Percentiles rank a stretch among this genome's conserved stretches.
Evolutionary conservation across 169 alveolate species (phyloP).

Genomic region (Plasmodium inui): DNA sequence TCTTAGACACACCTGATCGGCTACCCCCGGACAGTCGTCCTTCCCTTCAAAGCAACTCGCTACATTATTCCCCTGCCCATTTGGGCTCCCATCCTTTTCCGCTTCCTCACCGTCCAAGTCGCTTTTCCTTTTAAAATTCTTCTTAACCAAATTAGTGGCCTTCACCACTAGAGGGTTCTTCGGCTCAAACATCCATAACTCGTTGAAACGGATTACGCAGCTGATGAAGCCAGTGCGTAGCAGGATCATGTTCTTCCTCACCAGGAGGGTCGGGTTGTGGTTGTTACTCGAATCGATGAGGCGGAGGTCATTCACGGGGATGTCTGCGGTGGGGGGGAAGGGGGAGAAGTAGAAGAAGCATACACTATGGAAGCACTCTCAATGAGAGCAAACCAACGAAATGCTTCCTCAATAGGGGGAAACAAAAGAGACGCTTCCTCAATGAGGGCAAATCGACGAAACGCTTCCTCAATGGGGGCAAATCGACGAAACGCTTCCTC

Average conservation of each 20-base stretch:
- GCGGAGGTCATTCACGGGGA: constrained; percentile 52
- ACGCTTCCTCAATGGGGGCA: not conserved
- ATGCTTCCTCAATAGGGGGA: not conserved
- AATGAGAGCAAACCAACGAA: not conserved
- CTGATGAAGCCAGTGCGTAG: constrained; percentile 59
- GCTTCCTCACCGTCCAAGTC: not conserved
- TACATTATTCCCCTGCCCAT: not conserved
- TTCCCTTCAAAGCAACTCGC: not conserved
- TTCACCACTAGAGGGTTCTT: constrained; percentile 29
- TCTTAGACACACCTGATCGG: not conserved
- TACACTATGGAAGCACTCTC: not conserved
- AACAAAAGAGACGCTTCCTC: not conserved
- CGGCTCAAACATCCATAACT: constrained; percentile 43
- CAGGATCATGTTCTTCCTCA: constrained; percentile 40
- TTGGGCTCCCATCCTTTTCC: not conserved
- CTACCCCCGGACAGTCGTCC: not conserved
- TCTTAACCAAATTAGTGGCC: constrained; percentile 32
- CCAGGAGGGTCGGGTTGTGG: constrained; percentile 61
- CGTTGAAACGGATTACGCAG: constrained; percentile 56
- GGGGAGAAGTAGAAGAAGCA: not conserved
- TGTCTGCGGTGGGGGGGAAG: not conserved
- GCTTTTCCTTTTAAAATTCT: constrained; percentile 12
- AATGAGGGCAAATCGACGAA: not conserved
- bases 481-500: not conserved
- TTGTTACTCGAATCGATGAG: constrained; percentile 50